Conservation (phyloP, 495 filamentous ascomycete species). For the Penicillium tannophilum region DNA sequence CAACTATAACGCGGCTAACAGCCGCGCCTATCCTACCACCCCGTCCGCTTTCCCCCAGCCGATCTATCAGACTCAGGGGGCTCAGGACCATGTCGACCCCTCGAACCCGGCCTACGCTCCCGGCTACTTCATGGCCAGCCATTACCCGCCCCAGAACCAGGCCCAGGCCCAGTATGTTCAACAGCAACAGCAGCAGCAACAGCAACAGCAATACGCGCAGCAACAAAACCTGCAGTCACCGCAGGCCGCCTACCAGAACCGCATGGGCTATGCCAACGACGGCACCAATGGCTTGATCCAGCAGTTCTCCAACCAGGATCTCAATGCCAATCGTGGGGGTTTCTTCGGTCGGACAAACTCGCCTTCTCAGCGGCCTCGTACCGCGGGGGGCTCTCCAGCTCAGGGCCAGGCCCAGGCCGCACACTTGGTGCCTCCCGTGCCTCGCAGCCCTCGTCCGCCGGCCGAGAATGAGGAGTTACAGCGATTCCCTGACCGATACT, state of each 20-base stretch:
- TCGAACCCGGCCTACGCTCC: conserved; percentile 53
- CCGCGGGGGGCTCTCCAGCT: conserved; percentile 62
- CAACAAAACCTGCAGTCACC: conserved; percentile 58
- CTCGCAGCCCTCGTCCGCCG: conserved; percentile 46
- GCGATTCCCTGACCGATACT: conserved; percentile 75
- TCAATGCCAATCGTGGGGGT: conserved; percentile 68
- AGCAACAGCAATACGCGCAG: conserved; percentile 66
- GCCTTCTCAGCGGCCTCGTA: conserved; percentile 74
- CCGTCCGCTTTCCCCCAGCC: conserved; percentile 96
- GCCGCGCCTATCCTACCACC: conserved; percentile 91
- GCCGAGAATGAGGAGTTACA: conserved; percentile 57
- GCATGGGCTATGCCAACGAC: conserved; percentile 56
- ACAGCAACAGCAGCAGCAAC: conserved; percentile 58
- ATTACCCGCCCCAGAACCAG: conserved; percentile 44
- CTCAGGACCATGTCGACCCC: conserved; percentile 55
- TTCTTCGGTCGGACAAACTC: conserved; percentile 72
- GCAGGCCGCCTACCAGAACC: conserved; percentile 52
- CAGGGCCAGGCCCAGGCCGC: conserved; percentile 61
- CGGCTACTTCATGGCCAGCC: conserved; percentile 67
- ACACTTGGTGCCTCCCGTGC: conserved; percentile 67
- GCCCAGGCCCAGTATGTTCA: conserved; percentile 45
- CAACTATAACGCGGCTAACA: conserved; percentile 64
- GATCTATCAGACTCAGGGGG: conserved; percentile 67
- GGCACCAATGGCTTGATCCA: conserved; percentile 82
- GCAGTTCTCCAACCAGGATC: conserved; percentile 96